A percentile compares a stretch with the other conserved stretches of the same genome.
phyloP scores from a whole-genome alignment of 2,329 filamentous ascomycete genomes.

The Aspergillus intermedius region DNA sequence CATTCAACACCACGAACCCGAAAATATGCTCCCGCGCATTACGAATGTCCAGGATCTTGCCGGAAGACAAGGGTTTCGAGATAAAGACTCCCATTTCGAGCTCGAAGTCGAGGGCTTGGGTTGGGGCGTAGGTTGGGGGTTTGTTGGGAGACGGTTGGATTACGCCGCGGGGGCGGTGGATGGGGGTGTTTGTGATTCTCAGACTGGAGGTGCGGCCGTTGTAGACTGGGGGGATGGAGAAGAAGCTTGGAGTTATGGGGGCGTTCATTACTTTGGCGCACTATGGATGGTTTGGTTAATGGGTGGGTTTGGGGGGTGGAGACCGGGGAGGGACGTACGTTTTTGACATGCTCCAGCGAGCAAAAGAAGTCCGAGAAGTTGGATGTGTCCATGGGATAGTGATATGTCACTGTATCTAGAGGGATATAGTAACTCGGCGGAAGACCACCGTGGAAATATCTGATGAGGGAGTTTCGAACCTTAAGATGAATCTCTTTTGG shows the following conservation, averaged over 20 bases:
- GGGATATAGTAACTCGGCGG: background rate
- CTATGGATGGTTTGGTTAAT: background rate
- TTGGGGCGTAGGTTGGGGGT: slow-evolving; percentile 28
- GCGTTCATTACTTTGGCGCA: slow-evolving; percentile 4
- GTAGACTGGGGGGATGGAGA: slow-evolving; percentile 8
- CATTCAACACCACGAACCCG: slow-evolving; percentile 56
- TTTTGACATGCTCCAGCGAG: slow-evolving; percentile 12
- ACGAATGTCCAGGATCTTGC: slow-evolving; percentile 33
- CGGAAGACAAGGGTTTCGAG: slow-evolving; percentile 34
- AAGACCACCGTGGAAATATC: background rate
- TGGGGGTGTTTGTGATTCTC: slow-evolving; percentile 4
- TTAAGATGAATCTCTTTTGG: background rate
- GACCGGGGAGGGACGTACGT: slow-evolving; percentile 1
- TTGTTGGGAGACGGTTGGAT: background rate
- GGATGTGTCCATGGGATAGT: slow-evolving; percentile 11
- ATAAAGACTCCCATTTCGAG: slow-evolving; percentile 45
- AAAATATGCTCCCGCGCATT: slow-evolving; percentile 52
- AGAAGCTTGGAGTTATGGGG: slow-evolving; percentile 7
- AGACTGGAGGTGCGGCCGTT: slow-evolving; percentile 12
- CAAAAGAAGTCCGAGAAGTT: slow-evolving; percentile 15
- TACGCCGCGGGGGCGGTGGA: slow-evolving; percentile 10
- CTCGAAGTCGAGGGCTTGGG: slow-evolving; percentile 42
- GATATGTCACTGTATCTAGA: slow-evolving; percentile 5
- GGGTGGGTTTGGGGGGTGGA: background rate
- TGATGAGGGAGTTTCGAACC: background rate